phyloP scores from a whole-genome alignment of 306 rosid species.

The Medicago lupulina region DNA sequence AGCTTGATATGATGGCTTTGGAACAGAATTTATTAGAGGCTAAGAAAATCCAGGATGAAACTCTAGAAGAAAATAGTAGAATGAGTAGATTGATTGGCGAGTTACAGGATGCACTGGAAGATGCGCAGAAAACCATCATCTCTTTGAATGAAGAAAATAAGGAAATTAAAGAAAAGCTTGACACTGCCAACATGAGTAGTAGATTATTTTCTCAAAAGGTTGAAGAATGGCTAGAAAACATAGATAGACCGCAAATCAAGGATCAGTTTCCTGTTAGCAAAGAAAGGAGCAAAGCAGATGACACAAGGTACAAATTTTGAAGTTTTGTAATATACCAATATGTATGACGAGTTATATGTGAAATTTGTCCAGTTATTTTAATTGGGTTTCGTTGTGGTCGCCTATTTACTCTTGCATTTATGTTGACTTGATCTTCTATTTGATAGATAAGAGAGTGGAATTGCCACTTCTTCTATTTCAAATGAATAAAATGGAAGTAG shows the following conservation, averaged over 20 bases:
- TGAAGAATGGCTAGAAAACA: conserved; percentile 65
- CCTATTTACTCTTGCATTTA: not conserved
- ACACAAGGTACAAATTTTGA: conserved; percentile 57
- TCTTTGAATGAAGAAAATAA: conserved; percentile 62
- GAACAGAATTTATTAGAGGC: conserved; percentile 72
- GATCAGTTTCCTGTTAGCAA: conserved; percentile 39
- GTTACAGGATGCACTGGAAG: conserved; percentile 58
- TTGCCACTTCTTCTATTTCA: conserved; percentile 31
- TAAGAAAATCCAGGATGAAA: conserved; percentile 71
- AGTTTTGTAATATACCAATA: conserved; percentile 2
- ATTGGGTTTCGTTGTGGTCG: not conserved
- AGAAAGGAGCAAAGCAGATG: conserved; percentile 45
- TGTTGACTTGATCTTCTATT: conserved; percentile 31
- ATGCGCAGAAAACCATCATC: conserved; percentile 50
- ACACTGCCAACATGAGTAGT: conserved; percentile 48
- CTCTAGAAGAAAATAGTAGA: conserved; percentile 61
- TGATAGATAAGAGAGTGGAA: conserved; percentile 20
- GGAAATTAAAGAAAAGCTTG: conserved; percentile 62
- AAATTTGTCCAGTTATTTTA: conserved; percentile 18
- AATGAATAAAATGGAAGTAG: conserved; percentile 18
- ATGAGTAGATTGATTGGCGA: conserved; percentile 58
- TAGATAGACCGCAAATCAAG: conserved; percentile 41
- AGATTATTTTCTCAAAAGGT: conserved; percentile 62
- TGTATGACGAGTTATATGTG: conserved; percentile 21
- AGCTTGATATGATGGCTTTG: conserved; percentile 75